Base-by-base conservation (phyloP, 306 rosid genomes). In the Lupinus albus region DNA sequence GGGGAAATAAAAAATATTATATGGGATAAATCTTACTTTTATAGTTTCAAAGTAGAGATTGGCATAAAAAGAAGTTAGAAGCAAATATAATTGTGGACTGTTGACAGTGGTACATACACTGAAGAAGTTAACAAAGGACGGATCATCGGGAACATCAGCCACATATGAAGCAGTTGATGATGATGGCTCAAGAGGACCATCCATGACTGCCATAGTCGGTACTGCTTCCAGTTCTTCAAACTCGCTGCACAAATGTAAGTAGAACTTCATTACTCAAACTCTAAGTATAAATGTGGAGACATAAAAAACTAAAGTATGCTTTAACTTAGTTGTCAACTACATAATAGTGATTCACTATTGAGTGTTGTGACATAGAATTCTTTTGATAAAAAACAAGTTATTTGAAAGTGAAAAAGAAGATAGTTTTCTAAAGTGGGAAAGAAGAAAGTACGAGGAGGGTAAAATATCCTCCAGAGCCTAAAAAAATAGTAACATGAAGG, bases 181-280 rank as follows among this genome's bases (percentile, higher is more conserved):
- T 35, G 88, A 53, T 11, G 88, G 84, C 33, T 81, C 88, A 13
- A 78, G 80, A 58, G 85, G 88, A 81, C 85, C 88, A 55, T 84
- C 85, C 71, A 84, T 84, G 46, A 84, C 84, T 78, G 88, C 88
- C 86, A 81, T 53, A 30, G 88, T 84, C 54, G 86, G 86, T 21
- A 84, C 88, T 35, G 88, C 85, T 69, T 84, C 86, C 41, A 84
- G 76, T 61, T 84, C 85, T 76, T 81, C 88, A 73, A 84, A 84
- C 70, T 78, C 88, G 9, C 88, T 84, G 78, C 74, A 78, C 65
- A 71, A 53, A 64, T 42, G 71, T 36, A 64, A 75, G 54, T 41
- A 36, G 46, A 53, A 50, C 14, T 48, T 61, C 62, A 38, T 35
- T 56, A 49, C 62, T 39, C 68, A 56, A 77, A 67, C 57, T 74